Percentiles rank a stretch among this genome's conserved stretches.
Conservation (phyloP, 805 yeast genomes). For the Myxozyma geophila region DNA sequence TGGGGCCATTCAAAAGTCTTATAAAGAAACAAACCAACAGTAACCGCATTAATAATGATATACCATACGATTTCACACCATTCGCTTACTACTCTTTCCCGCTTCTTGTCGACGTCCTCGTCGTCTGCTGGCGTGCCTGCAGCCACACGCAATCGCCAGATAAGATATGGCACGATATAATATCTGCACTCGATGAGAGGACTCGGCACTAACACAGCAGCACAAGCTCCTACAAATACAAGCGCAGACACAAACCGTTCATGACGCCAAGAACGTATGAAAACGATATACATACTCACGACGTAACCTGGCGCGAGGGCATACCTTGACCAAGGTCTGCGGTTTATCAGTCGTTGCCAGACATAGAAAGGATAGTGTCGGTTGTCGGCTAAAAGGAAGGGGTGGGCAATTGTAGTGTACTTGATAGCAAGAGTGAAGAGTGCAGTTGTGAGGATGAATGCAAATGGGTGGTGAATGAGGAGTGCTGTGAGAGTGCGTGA, state of each 20-base stretch:
- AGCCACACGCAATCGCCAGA: constrained; percentile 67
- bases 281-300: constrained; percentile 47
- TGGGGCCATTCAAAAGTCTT: constrained; percentile 71
- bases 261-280: constrained; percentile 38
- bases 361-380: constrained; percentile 91
- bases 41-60: constrained; percentile 56
- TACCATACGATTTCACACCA: constrained; percentile 55
- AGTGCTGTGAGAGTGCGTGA: constrained; percentile 13
- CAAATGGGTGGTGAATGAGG: neutral
- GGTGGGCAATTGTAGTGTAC: constrained; percentile 76
- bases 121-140: constrained; percentile 29
- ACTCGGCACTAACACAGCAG: constrained; percentile 76
- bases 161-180: constrained; percentile 76
- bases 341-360: constrained; percentile 66
- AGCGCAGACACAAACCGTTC: constrained; percentile 37
- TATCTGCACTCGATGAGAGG: constrained; percentile 95
- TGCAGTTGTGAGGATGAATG: constrained; percentile 3
- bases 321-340: constrained; percentile 53
- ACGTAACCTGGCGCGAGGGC: constrained; percentile 73
- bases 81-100: neutral
- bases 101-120: constrained; percentile 45
- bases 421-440: constrained; percentile 50
- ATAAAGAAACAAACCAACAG: constrained; percentile 60
- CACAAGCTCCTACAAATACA: constrained; percentile 57
- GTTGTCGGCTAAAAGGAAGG: constrained; percentile 90